Evolutionary conservation across 176 grass and related monocot species (phyloP).

Genomic region (Canna indica): DNA sequence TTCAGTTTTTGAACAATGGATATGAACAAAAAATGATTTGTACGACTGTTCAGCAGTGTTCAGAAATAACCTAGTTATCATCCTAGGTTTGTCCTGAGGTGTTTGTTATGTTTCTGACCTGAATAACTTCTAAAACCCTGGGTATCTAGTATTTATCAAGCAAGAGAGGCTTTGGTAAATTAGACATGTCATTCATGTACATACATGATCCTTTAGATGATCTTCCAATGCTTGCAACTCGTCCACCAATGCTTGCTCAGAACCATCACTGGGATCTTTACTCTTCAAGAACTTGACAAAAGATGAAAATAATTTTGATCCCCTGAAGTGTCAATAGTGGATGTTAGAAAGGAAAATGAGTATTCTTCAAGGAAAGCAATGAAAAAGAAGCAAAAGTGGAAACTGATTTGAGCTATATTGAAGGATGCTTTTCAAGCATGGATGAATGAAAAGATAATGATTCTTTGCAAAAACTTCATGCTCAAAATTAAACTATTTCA

Average conservation of each 20-base stretch:
- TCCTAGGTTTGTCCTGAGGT: neutral
- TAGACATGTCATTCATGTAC: neutral
- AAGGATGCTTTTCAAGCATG: neutral
- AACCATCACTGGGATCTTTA: slow-evolving; percentile 67
- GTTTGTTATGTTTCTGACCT: neutral
- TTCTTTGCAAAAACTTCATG: neutral
- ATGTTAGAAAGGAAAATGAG: slow-evolving; percentile 3
- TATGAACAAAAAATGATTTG: too few relatives aligned
- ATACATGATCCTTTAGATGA: slow-evolving; percentile 76
- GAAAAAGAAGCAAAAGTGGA: neutral
- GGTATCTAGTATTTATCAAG: too few relatives aligned
- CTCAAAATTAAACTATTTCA: too few relatives aligned
- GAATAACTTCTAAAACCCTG: too few relatives aligned
- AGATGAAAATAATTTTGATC: slow-evolving; percentile 67
- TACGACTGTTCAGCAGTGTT: too few relatives aligned
- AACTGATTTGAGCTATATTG: neutral
- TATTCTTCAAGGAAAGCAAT: neutral
- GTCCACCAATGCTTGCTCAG: slow-evolving; percentile 47
- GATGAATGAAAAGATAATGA: too few relatives aligned
- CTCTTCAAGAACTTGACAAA: slow-evolving; percentile 76
- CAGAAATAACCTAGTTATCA: too few relatives aligned
- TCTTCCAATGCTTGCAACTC: slow-evolving; percentile 60
- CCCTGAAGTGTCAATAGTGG: slow-evolving; percentile 37
- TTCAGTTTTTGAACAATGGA: slow-evolving; percentile 7
- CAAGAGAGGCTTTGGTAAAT: neutral